phyloP scores from a whole-genome alignment of 1,284 basidiomycete genomes.

The Apiotrichum montevideense region DNA sequence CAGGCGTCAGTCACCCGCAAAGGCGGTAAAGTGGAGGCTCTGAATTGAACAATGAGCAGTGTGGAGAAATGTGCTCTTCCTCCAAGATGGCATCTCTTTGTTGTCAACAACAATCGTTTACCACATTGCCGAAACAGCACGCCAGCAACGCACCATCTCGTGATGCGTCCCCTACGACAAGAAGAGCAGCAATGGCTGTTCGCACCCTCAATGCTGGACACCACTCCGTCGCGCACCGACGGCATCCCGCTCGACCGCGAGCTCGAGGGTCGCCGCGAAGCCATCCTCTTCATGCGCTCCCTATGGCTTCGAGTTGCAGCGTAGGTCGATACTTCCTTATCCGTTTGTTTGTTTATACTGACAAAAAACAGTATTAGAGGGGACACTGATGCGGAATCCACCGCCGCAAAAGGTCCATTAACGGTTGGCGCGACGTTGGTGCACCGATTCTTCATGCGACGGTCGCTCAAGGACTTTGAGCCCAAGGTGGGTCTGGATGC shows the following conservation, averaged over 20 bases:
- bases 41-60: neutral
- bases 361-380: neutral
- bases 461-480: slow-evolving; percentile 74
- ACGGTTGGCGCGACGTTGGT: slow-evolving; percentile 82
- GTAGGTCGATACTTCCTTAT: neutral
- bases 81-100: no score
- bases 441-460: slow-evolving; percentile 91
- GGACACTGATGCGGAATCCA: slow-evolving; percentile 14
- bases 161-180: slow-evolving; percentile 27
- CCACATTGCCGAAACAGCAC: neutral
- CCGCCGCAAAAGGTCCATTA: slow-evolving; percentile 46
- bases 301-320: slow-evolving; percentile 13
- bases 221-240: slow-evolving; percentile 30
- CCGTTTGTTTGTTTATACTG: neutral
- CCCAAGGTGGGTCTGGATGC: slow-evolving; percentile 23
- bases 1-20: no score
- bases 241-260: slow-evolving; percentile 26
- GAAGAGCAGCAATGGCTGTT: slow-evolving; percentile 40
- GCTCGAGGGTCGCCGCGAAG: slow-evolving; percentile 24
- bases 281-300: slow-evolving; percentile 17
- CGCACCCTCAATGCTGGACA: slow-evolving; percentile 12
- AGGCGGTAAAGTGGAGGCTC: no score
- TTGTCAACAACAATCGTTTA: neutral
- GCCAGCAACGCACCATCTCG: neutral
- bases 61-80: no score